A percentile compares a stretch with the other conserved stretches of the same genome.
Conservation (phyloP, 352 stramenopile genomes). For the Plasmopara muralis region DNA sequence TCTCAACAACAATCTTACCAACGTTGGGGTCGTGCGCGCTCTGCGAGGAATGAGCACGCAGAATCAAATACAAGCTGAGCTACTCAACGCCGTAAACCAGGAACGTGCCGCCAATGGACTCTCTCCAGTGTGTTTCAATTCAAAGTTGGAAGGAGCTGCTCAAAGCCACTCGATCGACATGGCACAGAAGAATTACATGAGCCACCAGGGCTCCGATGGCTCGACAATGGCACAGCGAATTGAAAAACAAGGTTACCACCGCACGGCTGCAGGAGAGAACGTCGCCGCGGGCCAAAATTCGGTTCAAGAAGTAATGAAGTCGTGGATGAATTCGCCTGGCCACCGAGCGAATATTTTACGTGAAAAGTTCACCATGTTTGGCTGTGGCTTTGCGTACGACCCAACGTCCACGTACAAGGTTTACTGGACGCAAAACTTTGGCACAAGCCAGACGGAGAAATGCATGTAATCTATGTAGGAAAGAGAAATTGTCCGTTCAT, state of each 20-base stretch:
- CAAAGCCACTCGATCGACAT: conserved; percentile 36
- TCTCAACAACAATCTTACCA: too few relatives aligned
- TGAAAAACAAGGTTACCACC: conserved; percentile 32
- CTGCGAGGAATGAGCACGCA: too few relatives aligned
- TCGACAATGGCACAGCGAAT: conserved; percentile 36
- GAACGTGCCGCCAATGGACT: conserved; percentile 34
- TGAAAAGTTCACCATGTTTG: conserved; percentile 29
- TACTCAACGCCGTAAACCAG: conserved; percentile 47
- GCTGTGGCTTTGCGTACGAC: conserved; percentile 30
- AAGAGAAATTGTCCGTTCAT: neutral
- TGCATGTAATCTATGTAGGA: conserved; percentile 14
- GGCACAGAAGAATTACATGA: conserved; percentile 42
- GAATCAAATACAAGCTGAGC: conserved; percentile 7
- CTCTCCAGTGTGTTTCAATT: conserved; percentile 33
- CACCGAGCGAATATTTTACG: conserved; percentile 48
- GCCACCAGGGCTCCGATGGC: conserved; percentile 38
- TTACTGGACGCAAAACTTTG: conserved; percentile 65
- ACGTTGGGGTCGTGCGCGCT: too few relatives aligned
- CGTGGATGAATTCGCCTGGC: conserved; percentile 46
- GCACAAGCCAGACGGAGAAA: conserved; percentile 15
- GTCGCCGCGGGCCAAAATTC: conserved; percentile 37
- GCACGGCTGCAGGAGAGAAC: conserved; percentile 46
- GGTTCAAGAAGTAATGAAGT: conserved; percentile 36
- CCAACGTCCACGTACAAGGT: conserved; percentile 28
- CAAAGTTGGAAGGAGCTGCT: conserved; percentile 23